phyloP scores from a whole-genome alignment of 306 rosid species.

The Vigna reflexopilosa region DNA sequence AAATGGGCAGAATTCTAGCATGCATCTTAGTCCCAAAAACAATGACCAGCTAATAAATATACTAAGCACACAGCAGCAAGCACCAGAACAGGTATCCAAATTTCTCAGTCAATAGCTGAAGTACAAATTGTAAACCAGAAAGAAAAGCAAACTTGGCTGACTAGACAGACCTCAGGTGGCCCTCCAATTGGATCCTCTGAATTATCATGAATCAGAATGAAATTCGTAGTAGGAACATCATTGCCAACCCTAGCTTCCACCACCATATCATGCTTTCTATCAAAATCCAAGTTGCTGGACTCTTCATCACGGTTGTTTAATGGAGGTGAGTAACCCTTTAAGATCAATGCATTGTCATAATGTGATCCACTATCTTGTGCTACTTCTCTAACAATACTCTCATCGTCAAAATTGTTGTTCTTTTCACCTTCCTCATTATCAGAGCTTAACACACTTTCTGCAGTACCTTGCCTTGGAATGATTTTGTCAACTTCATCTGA shows the following conservation, averaged over 20 bases:
- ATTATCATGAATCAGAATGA: slow-evolving; percentile 44
- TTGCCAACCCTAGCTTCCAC: slow-evolving; percentile 57
- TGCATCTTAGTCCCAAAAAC: slow-evolving; percentile 29
- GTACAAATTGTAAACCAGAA: slow-evolving; percentile 35
- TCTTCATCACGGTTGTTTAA: slow-evolving; percentile 54
- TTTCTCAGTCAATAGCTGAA: slow-evolving; percentile 38
- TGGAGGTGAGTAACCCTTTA: slow-evolving; percentile 58
- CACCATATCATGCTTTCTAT: slow-evolving; percentile 54
- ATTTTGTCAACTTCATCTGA: slow-evolving; percentile 62
- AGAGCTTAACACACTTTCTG: slow-evolving; percentile 67
- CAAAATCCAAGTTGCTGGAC: slow-evolving; percentile 48
- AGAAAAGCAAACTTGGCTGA: slow-evolving; percentile 41
- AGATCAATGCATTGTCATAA: slow-evolving; percentile 76
- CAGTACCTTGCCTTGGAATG: slow-evolving; percentile 53
- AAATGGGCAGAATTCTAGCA: slow-evolving; percentile 11
- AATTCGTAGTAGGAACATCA: slow-evolving; percentile 50
- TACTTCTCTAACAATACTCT: slow-evolving; percentile 49
- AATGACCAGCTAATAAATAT: slow-evolving; percentile 39
- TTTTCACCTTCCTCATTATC: slow-evolving; percentile 69
- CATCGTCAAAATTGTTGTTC: slow-evolving; percentile 48
- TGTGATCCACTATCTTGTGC: slow-evolving; percentile 61
- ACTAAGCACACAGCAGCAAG: slow-evolving; percentile 19
- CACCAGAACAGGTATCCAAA: slow-evolving; percentile 33
- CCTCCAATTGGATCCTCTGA: slow-evolving; percentile 78
- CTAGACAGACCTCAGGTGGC: slow-evolving; percentile 92